phyloP scores from a whole-genome alignment of 2,329 filamentous ascomycete genomes.

The Curvularia sp. region DNA sequence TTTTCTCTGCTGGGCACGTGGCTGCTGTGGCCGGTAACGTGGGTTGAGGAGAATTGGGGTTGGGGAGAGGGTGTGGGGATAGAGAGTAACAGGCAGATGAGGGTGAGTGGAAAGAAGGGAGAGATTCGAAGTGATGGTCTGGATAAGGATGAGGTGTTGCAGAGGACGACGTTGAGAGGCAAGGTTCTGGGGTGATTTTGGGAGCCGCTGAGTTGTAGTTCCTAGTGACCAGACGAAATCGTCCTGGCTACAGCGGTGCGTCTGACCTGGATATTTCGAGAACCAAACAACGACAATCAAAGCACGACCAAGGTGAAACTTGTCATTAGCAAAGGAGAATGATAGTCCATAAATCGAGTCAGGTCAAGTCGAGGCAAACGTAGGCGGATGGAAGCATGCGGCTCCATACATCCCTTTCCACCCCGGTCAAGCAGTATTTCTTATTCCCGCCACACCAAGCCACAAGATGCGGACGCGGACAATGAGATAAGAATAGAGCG shows the following conservation, averaged over 20 bases:
- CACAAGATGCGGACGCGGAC: neutral
- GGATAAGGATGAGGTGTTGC: constrained; percentile 19
- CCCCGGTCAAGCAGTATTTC: neutral
- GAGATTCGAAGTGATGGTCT: constrained; percentile 20
- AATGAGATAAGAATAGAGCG: constrained; percentile 1
- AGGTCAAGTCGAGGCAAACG: neutral
- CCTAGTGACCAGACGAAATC: neutral
- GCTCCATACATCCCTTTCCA: neutral
- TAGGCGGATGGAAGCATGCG: neutral
- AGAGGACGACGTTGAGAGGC: constrained; percentile 20
- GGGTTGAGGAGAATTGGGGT: constrained; percentile 28
- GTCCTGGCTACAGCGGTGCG: neutral
- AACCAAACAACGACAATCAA: neutral
- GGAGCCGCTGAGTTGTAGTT: neutral
- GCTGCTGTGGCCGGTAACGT: constrained; percentile 57
- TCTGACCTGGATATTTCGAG: neutral
- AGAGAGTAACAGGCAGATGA: constrained; percentile 14
- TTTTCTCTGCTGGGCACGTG: constrained; percentile 68
- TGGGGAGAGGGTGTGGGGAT: constrained; percentile 22
- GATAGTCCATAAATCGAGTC: neutral
- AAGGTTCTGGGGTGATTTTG: constrained; percentile 21
- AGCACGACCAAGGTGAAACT: neutral
- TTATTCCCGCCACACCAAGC: neutral
- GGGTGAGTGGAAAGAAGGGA: constrained; percentile 13
- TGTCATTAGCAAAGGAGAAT: neutral